Evolutionary conservation across 805 yeast genomes (phyloP).

Genomic region (Kodamaea leandrae): DNA sequence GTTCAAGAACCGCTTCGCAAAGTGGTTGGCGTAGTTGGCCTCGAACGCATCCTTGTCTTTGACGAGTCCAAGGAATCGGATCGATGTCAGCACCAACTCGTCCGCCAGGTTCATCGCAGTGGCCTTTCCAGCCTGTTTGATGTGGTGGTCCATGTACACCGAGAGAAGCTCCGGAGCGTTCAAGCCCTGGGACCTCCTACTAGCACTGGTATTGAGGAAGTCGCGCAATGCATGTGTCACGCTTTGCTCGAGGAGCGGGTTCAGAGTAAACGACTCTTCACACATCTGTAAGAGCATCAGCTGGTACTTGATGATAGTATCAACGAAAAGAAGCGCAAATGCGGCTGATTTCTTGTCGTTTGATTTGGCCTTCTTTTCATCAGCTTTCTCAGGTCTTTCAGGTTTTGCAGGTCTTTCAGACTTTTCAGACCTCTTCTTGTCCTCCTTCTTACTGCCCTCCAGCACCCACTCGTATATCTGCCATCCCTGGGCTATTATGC

Average conservation of each 20-base stretch:
- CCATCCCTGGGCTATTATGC: constrained; percentile 48
- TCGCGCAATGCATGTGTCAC: constrained; percentile 61
- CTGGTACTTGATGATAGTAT: constrained; percentile 51
- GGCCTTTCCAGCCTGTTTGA: constrained; percentile 34
- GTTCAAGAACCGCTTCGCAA: constrained; percentile 69
- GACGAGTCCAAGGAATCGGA: constrained; percentile 62
- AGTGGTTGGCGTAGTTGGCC: constrained; percentile 76
- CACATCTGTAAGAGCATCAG: constrained; percentile 50
- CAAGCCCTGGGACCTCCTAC: constrained; percentile 12
- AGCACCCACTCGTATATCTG: constrained; percentile 30
- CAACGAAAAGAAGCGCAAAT: constrained; percentile 69
- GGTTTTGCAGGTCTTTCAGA: constrained; percentile 9
- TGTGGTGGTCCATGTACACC: constrained; percentile 39
- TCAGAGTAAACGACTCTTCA: constrained; percentile 46
- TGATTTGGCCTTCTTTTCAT: background rate
- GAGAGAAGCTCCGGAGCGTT: constrained; percentile 42
- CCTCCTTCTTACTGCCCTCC: constrained; percentile 4
- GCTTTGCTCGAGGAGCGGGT: constrained; percentile 49
- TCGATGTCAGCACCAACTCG: constrained; percentile 50
- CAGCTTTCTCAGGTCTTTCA: background rate
- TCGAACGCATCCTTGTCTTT: constrained; percentile 86
- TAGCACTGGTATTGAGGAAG: constrained; percentile 51
- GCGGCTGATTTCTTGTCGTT: constrained; percentile 42
- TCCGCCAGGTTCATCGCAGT: constrained; percentile 22
- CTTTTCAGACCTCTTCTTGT: background rate